Base-by-base conservation (phyloP, 805 yeast species). In the Ogataea pignaliae region DNA sequence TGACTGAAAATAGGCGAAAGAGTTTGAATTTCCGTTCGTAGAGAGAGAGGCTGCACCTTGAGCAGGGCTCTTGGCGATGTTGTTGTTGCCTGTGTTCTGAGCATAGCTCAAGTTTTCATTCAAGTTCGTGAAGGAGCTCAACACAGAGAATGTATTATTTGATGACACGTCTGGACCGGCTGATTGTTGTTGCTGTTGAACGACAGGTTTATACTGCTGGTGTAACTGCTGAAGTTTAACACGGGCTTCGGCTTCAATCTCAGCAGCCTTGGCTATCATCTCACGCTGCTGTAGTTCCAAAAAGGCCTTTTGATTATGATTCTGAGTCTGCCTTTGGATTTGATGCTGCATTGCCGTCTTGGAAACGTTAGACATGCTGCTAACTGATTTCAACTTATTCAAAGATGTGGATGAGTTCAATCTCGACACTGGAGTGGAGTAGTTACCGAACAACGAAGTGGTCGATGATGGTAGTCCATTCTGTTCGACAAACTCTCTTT, bases 401-500 rank as follows among this genome's bases (percentile, higher is more conserved):
- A 50, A 38, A n/a, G 52, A 37, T 12, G 44, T 40, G 10, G 53
- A 42, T 10, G 53, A 51, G n/a, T 37, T 30, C 16, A 42, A 36
- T 34, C 43, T 34, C 21, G 46, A 41, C 3, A 34, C 12, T 7
- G 43, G 40, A 26, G 31, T 41, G 10, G 48, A 43, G 28, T 42
- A 50, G 15, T 47, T 43, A 11, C 45, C 45, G 32, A 52, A 52
- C 18, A 52, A 43, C 28, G 55, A 52, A 13, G 47, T 38, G 2
- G 54, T 50, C 4, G 54, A 50, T 14, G 49, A 45, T 12, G 54
- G 52, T n/a, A 47, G 26, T 1, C 52, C 51, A 33, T 42, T 45
- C 34, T 38, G 37, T n/a, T 32, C 39, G 2, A 42, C 46, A 37
- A 44, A 42, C 4, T 39, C 37, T 14, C 37, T 43, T 9, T 30